Evolutionary conservation across 257 asterid species (phyloP), one percentile per base, ranked within the genome.

Genomic region (Eucommia ulmoides): DNA sequence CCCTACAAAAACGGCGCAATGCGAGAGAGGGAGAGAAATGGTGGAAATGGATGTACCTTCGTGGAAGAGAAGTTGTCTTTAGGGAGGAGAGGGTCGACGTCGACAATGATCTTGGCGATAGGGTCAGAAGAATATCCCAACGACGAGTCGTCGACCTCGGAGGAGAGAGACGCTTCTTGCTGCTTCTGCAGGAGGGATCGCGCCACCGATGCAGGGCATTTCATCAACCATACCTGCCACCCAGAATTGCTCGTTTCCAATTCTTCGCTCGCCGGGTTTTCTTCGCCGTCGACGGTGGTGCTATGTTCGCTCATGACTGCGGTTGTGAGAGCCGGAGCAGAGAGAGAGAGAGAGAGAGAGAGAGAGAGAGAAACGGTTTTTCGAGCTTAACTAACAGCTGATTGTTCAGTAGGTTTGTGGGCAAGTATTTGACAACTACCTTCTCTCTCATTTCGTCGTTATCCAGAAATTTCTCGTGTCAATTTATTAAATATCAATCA

Each of bases 211-310:
- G 85, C 74, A 33, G 97, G 97, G 73, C 94, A 84, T 62, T 88
- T 88, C 97, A 88, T 84, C 21, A 88, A 68, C 97, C 95, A 84
- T 24, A 82, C 85, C 70, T 70, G 84, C 11, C 87, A 67, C 56
- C 78, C 95, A 24, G 93, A 75, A 70, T 69, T 84, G 63, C 59
- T 54, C 25, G 79, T 69, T 20, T 84, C 97, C 65, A 88, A 24
- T 29, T 60, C n/a, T n/a, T n/a, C n/a, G n/a, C n/a, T n/a, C n/a
- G n/a, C n/a, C n/a, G n/a, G n/a, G n/a, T n/a, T n/a, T n/a, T n/a
- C n/a, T n/a, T n/a, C n/a, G n/a, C n/a, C n/a, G n/a, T n/a, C n/a
- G n/a, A n/a, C n/a, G n/a, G n/a, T n/a, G n/a, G n/a, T n/a, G n/a
- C n/a, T n/a, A n/a, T n/a, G n/a, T n/a, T n/a, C n/a, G n/a, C n/a